Evolutionary conservation across 1,284 basidiomycete genomes (phyloP).

Genomic region (Anthracocystis setariae): DNA sequence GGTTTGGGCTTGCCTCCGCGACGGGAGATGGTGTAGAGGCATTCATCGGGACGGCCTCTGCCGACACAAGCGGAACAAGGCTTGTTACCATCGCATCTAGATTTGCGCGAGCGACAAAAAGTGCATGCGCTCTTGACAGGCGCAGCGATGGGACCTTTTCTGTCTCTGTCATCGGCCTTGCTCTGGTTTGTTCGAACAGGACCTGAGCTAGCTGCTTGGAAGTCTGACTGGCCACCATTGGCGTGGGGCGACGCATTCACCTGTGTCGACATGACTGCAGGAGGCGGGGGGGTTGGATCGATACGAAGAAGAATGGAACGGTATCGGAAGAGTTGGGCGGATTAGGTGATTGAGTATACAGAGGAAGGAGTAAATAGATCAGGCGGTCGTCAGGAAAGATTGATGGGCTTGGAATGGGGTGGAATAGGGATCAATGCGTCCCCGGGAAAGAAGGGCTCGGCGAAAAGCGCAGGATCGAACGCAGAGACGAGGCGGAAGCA

Average conservation of each 20-base stretch:
- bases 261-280: conserved; percentile 20
- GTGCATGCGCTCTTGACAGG: conserved; percentile 59
- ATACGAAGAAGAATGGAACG: no score
- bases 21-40: conserved; percentile 59
- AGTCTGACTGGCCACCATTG: conserved; percentile 17
- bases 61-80: conserved; percentile 58
- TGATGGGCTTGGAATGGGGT: no score
- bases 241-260: conserved; percentile 19
- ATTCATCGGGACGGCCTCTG: conserved; percentile 53
- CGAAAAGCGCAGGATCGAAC: neutral
- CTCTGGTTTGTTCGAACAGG: conserved; percentile 28
- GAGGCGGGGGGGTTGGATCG: no score
- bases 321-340: no score
- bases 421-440: no score
- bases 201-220: conserved; percentile 19
- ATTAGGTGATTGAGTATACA: no score
- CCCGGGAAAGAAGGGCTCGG: no score
- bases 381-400: no score
- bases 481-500: conserved; percentile 5
- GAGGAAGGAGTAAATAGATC: no score
- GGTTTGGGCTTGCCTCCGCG: conserved; percentile 63
- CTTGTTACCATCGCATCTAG: conserved; percentile 61
- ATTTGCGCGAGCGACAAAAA: conserved; percentile 58
- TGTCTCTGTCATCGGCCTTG: conserved; percentile 40
- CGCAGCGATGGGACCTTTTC: conserved; percentile 51